Percentiles rank a stretch among this genome's conserved stretches.
phyloP scores from a whole-genome alignment of 495 filamentous ascomycete genomes.

The Rostrohypoxylon terebratum region DNA sequence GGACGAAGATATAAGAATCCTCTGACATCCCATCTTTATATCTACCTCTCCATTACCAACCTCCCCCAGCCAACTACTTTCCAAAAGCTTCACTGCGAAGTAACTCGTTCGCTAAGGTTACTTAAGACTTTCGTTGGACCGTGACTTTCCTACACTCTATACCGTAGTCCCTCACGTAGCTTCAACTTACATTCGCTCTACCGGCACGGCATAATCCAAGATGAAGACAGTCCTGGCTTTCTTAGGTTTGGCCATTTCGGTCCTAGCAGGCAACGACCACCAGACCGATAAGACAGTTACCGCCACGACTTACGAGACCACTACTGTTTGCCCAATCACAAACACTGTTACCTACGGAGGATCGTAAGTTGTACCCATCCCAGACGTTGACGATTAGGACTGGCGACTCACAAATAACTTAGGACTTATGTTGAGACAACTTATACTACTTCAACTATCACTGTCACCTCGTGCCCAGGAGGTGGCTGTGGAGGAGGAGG shows the following conservation, averaged over 20 bases:
- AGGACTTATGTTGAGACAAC: constrained; percentile 48
- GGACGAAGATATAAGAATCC: constrained; percentile 52
- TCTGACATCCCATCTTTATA: constrained; percentile 40
- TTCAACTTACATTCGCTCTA: constrained; percentile 33
- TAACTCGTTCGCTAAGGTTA: constrained; percentile 64
- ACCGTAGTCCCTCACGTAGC: constrained; percentile 17
- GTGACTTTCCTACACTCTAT: background rate
- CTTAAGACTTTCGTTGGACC: constrained; percentile 51
- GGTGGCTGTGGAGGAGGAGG: constrained; percentile 48
- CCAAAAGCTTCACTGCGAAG: constrained; percentile 37
- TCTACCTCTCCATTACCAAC: constrained; percentile 38
- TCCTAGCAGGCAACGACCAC: constrained; percentile 48
- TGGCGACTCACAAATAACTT: constrained; percentile 7
- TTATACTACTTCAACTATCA: constrained; percentile 51
- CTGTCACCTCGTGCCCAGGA: constrained; percentile 48
- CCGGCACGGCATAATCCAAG: constrained; percentile 36
- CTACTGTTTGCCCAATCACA: constrained; percentile 51
- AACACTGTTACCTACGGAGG: constrained; percentile 47
- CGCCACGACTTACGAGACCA: constrained; percentile 48
- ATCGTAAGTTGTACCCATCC: constrained; percentile 38
- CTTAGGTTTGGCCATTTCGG: constrained; percentile 56
- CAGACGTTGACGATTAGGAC: background rate
- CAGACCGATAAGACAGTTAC: constrained; percentile 34
- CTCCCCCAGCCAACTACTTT: constrained; percentile 44
- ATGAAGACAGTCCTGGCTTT: constrained; percentile 59